Evolutionary conservation across 257 asterid genomes (phyloP).

Genomic region (Cruciata laevipes): DNA sequence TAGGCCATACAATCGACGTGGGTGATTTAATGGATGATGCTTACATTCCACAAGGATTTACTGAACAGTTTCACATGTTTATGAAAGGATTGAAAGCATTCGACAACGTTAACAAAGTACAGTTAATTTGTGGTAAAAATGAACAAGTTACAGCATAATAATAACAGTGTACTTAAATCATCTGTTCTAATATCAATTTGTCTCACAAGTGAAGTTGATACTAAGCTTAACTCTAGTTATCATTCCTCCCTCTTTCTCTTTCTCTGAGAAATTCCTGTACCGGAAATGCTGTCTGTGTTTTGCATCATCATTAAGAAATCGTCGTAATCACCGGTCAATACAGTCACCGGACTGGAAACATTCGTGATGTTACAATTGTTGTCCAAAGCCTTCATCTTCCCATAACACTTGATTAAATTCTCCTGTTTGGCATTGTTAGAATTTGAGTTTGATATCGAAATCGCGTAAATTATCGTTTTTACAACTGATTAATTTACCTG

Average conservation of each 20-base stretch:
- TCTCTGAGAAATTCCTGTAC: not conserved
- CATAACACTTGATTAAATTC: slow-evolving; percentile 40
- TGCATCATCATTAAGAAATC: slow-evolving; percentile 14
- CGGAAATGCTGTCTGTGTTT: too few relatives aligned
- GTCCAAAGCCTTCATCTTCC: slow-evolving; percentile 9
- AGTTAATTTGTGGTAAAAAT: too few relatives aligned
- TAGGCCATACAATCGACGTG: not conserved
- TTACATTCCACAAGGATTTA: too few relatives aligned
- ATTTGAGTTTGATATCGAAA: not conserved
- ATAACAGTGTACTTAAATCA: too few relatives aligned
- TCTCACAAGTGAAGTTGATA: too few relatives aligned
- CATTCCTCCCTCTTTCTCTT: slow-evolving; percentile 46
- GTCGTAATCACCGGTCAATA: slow-evolving; percentile 25
- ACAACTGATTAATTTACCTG: slow-evolving; percentile 24
- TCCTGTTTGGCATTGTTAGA: slow-evolving; percentile 28
- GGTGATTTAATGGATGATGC: not conserved
- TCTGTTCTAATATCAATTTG: too few relatives aligned
- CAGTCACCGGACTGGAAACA: slow-evolving; percentile 65
- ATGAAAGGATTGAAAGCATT: too few relatives aligned
- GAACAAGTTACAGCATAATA: too few relatives aligned
- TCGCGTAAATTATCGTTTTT: not conserved
- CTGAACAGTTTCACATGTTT: too few relatives aligned
- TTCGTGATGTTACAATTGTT: not conserved
- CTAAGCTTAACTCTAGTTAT: not conserved
- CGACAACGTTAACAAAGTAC: too few relatives aligned